Base-by-base conservation (phyloP, 2,329 filamentous ascomycete species). In the Phyllosticta citribraziliensis region DNA sequence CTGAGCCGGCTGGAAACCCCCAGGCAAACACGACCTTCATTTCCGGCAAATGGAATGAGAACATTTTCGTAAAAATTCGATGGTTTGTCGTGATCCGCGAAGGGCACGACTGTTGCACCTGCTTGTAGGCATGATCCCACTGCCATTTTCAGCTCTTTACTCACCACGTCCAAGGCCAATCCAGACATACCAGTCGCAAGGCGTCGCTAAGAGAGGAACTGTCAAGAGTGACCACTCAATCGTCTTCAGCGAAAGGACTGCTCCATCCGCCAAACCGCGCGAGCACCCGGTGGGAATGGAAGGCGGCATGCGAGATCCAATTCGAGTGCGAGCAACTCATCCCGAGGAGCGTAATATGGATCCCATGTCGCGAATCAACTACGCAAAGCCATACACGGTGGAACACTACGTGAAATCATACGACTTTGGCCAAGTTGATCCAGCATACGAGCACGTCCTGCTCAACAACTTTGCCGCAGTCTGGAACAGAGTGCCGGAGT, bases 391-490 rank as follows among this genome's bases (percentile, higher is more conserved):
- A 5, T 70, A 70, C 50, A 68, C 68, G 0, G 64, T 71, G 0
- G 69, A 70, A 53, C 67, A 70, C 53, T 70, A 70, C 30, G 67
- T 71, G 19, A 71, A 71, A 50, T 65, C 69, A 3, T 59, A 65
- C 19, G 63, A 67, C 25, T 70, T 70, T 60, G 68, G 68, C 2
- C 17, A 60, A 1, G 68, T 70, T 17, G 19, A 53, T 33, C 35
- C n/a, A 0, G 58, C 17, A 8, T 35, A 22, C 24, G 10, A 20
- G 2, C 24, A 40, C 9, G 35, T 3, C 4, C n/a, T 60, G 10
- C 53, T 3, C 8, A 27, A 51, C 22, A 60, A 60, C 40, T 60
- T 60, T 50, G 40, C 47, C 25, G 10, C 40, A 6, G 40, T 35
- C 17, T 47, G 40, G 40, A 47, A 47, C 40, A 47, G 40, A 47